Evolutionary conservation across 73 alveolate genomes (phyloP).

Genomic region (Paramecium caudatum): DNA sequence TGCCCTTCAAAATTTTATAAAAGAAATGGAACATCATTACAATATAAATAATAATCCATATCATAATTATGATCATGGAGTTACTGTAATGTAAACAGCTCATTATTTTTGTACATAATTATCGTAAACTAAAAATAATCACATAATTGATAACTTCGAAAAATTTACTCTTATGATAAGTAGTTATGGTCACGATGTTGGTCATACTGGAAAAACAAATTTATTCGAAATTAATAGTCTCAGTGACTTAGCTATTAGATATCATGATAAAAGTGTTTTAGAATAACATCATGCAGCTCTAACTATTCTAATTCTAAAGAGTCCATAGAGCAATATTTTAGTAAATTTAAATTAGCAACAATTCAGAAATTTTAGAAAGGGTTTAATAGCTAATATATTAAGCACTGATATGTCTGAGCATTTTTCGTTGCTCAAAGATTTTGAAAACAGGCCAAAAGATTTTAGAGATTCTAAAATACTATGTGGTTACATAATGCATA

Average conservation of each 20-base stretch:
- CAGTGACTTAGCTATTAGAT: conserved; percentile 83
- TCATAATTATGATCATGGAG: conserved; percentile 77
- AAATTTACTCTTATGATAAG: conserved; percentile 78
- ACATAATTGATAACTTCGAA: conserved; percentile 33
- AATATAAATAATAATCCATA: conserved; percentile 68
- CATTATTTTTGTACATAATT: conserved; percentile 39
- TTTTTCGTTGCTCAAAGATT: conserved; percentile 65
- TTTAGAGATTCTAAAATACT: conserved; percentile 65
- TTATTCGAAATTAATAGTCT: conserved; percentile 82
- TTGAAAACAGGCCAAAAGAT: conserved; percentile 67
- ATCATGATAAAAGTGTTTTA: conserved; percentile 92
- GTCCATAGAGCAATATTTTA: conserved; percentile 79
- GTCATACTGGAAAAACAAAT: conserved; percentile 90
- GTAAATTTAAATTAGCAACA: conserved; percentile 76
- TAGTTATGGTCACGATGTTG: conserved; percentile 88
- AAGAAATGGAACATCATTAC: conserved; percentile 66
- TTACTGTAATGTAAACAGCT: conserved; percentile 46
- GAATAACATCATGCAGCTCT: conserved; percentile 94
- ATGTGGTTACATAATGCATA: conserved; percentile 68
- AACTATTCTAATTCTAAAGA: conserved; percentile 81
- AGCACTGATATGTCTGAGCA: conserved; percentile 82
- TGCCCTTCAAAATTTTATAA: conserved; percentile 24
- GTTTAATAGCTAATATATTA: conserved; percentile 82
- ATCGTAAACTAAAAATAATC: neutral
- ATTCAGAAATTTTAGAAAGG: conserved; percentile 79